These are phyloP conservation scores for Penicillium verhagenii DNA, from an alignment of 495 filamentous ascomycete genomes.

Conservation along the genomic window DNA sequence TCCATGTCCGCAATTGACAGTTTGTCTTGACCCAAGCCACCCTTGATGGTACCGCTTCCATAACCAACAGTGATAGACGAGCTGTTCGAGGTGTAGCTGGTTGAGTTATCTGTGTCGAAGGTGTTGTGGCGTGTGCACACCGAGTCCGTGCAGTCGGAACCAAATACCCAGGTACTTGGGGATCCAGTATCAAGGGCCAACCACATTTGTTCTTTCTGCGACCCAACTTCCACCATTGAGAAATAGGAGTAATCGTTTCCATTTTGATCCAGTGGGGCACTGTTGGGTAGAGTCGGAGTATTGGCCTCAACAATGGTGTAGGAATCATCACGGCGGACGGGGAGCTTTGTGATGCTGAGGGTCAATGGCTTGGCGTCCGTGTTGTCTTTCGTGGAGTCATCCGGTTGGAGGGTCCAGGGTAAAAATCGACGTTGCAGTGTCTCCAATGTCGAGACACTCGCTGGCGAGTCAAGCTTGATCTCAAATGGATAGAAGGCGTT, in stretches of 20 bases:
- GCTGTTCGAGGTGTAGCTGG: conserved; percentile 44
- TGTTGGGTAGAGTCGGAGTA: conserved; percentile 53
- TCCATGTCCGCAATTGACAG: conserved; percentile 63
- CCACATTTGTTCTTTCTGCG: conserved; percentile 59
- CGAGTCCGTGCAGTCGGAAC: conserved; percentile 55
- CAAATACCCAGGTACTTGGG: conserved; percentile 76
- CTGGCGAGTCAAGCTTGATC: conserved; percentile 11
- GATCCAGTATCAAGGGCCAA: conserved; percentile 81
- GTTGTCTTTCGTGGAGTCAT: conserved; percentile 18
- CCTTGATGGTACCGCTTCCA: conserved; percentile 68
- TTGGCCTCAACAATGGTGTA: conserved; percentile 59
- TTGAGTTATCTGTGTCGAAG: conserved; percentile 62
- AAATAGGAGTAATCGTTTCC: conserved; percentile 81
- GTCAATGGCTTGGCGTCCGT: conserved; percentile 18
- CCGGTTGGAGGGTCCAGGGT: conserved; percentile 24
- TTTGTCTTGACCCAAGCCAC: conserved; percentile 60
- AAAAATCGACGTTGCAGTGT: conserved; percentile 33
- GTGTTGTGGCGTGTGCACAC: conserved; percentile 65
- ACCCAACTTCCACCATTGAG: conserved; percentile 63
- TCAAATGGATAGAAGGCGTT: conserved; percentile 39
- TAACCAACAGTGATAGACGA: conserved; percentile 62
- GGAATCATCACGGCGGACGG: conserved; percentile 43
- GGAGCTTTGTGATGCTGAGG: conserved; percentile 31
- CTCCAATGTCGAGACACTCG: conserved; percentile 6
- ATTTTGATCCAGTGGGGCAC: conserved; percentile 68